These are phyloP conservation scores for Botrytis cinerea DNA, from an alignment of 2,329 filamentous ascomycete genomes.

Conservation along the genomic window DNA sequence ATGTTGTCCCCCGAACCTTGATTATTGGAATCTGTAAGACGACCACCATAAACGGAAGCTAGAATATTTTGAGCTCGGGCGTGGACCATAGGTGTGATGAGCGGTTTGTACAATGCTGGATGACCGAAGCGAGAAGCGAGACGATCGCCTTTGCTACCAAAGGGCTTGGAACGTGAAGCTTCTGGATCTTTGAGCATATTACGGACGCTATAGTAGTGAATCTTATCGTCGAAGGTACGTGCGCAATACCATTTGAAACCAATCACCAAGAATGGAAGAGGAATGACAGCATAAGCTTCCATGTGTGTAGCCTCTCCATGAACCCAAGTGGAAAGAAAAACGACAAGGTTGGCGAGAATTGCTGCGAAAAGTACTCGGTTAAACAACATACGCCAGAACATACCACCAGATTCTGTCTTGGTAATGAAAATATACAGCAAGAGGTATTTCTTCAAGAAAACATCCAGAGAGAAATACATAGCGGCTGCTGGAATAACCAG, in stretches of 20 bases:
- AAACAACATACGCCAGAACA: constrained; percentile 88
- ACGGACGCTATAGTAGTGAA: constrained; percentile 76
- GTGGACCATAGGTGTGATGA: constrained; percentile 95
- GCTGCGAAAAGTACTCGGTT: constrained; percentile 88
- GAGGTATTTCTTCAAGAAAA: constrained; percentile 91
- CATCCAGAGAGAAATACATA: constrained; percentile 85
- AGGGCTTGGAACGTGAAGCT: constrained; percentile 49
- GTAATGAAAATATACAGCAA: constrained; percentile 94
- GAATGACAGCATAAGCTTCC: constrained; percentile 67
- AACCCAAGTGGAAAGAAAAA: constrained; percentile 74
- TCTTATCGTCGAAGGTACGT: constrained; percentile 72
- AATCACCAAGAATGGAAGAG: constrained; percentile 75
- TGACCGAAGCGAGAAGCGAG: constrained; percentile 82
- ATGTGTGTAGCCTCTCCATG: constrained; percentile 61
- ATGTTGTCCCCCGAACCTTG: constrained; percentile 56
- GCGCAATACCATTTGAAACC: constrained; percentile 87
- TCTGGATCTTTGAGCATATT: constrained; percentile 54
- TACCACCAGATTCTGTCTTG: constrained; percentile 92
- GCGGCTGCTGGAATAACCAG: constrained; percentile 83
- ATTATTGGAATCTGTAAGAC: constrained; percentile 67
- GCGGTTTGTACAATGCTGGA: constrained; percentile 82
- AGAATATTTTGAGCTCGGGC: constrained; percentile 85
- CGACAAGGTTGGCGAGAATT: constrained; percentile 75
- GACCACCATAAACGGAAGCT: constrained; percentile 81
- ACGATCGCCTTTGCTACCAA: constrained; percentile 62